Conservation (phyloP, 495 filamentous ascomycete species). For the Aspergillus panamensis region DNA sequence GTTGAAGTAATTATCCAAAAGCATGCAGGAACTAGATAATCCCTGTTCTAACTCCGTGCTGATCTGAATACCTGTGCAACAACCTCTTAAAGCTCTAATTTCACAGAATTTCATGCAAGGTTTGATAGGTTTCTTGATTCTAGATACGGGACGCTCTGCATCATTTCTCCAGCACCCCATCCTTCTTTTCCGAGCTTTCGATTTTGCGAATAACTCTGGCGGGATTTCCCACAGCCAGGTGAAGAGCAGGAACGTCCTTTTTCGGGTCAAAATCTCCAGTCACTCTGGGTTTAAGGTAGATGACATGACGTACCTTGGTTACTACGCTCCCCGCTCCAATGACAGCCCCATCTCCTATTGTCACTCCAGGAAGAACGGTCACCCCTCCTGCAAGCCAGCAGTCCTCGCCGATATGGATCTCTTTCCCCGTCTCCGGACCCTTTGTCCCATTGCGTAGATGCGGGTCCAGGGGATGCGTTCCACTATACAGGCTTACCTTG, state of each 20-base stretch:
- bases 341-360: conserved; percentile 69
- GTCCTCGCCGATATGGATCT: conserved; percentile 78
- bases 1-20: no score
- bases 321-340: conserved; percentile 89
- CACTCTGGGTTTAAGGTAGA: neutral
- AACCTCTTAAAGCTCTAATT: no score
- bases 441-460: conserved; percentile 65
- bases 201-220: conserved; percentile 58
- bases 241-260: conserved; percentile 60
- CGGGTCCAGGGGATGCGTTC: conserved; percentile 74
- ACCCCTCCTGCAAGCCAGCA: conserved; percentile 87
- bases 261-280: neutral
- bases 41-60: no score
- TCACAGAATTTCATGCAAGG: no score
- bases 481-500: conserved; percentile 67
- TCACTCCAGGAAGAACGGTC: conserved; percentile 72
- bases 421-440: conserved; percentile 72
- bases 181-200: conserved; percentile 33
- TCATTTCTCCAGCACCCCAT: neutral
- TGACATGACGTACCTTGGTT: conserved; percentile 61
- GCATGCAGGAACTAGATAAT: no score
- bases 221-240: conserved; percentile 65
- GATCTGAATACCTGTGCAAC: no score
- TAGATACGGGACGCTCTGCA: neutral
- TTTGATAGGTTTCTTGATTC: neutral